phyloP scores from a whole-genome alignment of 2,329 filamentous ascomycete species.

The Pestalotiopsis sp. region DNA sequence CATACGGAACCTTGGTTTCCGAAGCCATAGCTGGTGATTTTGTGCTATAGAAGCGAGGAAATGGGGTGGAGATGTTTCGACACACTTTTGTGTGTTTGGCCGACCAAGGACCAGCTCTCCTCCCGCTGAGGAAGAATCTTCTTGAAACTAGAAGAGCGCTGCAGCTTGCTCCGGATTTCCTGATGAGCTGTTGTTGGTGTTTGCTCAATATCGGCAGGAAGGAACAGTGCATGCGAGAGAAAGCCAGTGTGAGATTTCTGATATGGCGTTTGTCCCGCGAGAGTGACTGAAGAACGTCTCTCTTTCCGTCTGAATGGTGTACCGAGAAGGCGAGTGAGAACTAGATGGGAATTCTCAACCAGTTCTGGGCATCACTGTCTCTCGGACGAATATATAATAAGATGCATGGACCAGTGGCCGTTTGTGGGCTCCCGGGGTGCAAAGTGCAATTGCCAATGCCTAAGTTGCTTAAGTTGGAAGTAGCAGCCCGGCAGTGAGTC shows the following conservation, averaged over 20 bases:
- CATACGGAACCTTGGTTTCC: conserved; percentile 57
- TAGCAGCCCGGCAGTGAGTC: background rate
- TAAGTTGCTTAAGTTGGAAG: background rate
- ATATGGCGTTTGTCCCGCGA: background rate
- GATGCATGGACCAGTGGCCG: no score
- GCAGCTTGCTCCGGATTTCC: background rate
- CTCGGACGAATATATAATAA: no score
- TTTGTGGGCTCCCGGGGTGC: no score
- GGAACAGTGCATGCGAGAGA: background rate
- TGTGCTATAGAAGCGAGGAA: background rate
- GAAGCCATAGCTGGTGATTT: conserved; percentile 11
- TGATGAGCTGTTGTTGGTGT: background rate
- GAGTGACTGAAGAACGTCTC: no score
- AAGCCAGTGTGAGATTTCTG: background rate
- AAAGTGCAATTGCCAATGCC: background rate
- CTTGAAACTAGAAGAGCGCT: background rate
- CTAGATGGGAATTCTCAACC: no score
- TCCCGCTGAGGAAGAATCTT: background rate
- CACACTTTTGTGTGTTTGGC: background rate
- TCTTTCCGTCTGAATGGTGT: no score
- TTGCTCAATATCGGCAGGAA: background rate
- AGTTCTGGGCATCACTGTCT: no score
- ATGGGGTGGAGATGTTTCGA: background rate
- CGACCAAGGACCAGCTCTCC: background rate
- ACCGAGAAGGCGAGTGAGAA: no score